Base-by-base conservation (phyloP, 2,329 filamentous ascomycete species). In the Leptographium wingfieldii region DNA sequence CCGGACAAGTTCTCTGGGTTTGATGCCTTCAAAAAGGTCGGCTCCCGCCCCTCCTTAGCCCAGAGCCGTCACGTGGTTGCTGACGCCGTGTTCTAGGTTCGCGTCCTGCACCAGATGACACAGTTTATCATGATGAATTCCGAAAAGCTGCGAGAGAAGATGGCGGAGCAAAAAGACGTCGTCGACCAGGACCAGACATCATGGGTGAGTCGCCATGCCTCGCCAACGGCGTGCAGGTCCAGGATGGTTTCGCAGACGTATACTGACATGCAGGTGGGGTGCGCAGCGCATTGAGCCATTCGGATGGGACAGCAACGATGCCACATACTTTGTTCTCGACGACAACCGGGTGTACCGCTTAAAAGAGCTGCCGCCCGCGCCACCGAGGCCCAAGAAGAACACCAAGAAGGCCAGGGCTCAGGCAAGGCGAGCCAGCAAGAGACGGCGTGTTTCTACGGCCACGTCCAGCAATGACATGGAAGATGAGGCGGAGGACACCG, bases 291-390 rank as follows among this genome's bases (percentile, higher is more conserved):
- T 94, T 65, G 88, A 92, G 68, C 87, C 88, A 0, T 85, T 87
- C 63, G 94, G 94, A 11, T 97, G 90, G 84, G 94, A 99, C 71
- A 80, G 84, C 27, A 80, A 96, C 55, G 92, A 95, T 64, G 86
- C 90, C 46, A 85, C 85, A 43, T 95, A 97, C 69, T 95, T 87
- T 68, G 86, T 97, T 3, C 80, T 99, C 3, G 92, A 97, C 67
- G 94, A 99, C 70, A 95, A 96, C 67, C 83, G 94, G 63, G 77
- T 99, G 51, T 99, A 99, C 71, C 88, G 92, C 60, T 80, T 87
- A 63, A 90, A 88, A n/a, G 89, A 95, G 62, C 80, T 87, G 31
- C 82, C 84, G 1, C 77, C 82, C 2, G 80, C 83, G 7, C 72
- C 81, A 16, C 72, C 79, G 31, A 87, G 87, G 68, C 76, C 82